These are phyloP conservation scores for Plantago major DNA, from an alignment of 257 asterid species.

Conservation along the genomic window DNA sequence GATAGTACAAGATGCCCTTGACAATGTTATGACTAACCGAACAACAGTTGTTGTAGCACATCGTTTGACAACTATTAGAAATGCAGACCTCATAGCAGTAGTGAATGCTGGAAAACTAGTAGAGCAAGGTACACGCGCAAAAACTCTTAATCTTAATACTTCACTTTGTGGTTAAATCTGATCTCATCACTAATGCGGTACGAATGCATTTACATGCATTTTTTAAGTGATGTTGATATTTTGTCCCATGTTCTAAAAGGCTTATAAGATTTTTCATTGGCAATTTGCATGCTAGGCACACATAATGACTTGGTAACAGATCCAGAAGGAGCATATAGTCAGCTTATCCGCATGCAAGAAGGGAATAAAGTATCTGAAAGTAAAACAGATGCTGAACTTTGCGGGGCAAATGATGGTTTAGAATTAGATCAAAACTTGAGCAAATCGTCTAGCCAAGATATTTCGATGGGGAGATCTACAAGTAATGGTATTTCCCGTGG, in stretches of 20 bases:
- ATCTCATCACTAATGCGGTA: too few relatives aligned
- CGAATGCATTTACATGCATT: too few relatives aligned
- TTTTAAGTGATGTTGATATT: too few relatives aligned
- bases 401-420: slow-evolving; percentile 13
- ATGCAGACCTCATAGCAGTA: slow-evolving; percentile 80
- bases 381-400: slow-evolving; percentile 7
- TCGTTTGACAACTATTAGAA: slow-evolving; percentile 65
- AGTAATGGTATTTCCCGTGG: slow-evolving; percentile 39
- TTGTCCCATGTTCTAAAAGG: too few relatives aligned
- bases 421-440: slow-evolving; percentile 36
- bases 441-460: slow-evolving; percentile 48
- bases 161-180: too few relatives aligned
- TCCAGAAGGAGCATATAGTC: slow-evolving; percentile 65
- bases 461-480: slow-evolving; percentile 40
- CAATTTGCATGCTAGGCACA: slow-evolving; percentile 41
- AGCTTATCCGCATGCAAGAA: slow-evolving; percentile 67
- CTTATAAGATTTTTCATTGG: not conserved
- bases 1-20: slow-evolving; percentile 75
- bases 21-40: slow-evolving; percentile 57
- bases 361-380: slow-evolving; percentile 34
- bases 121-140: slow-evolving; percentile 52
- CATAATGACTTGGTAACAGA: slow-evolving; percentile 60
- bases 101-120: slow-evolving; percentile 62
- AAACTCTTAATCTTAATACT: too few relatives aligned
- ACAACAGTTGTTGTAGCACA: slow-evolving; percentile 86